A percentile compares a stretch with the other conserved stretches of the same genome.
phyloP scores from a whole-genome alignment of 768 basidiomycete genomes.

The Lanmaoa pseudosensibilis region DNA sequence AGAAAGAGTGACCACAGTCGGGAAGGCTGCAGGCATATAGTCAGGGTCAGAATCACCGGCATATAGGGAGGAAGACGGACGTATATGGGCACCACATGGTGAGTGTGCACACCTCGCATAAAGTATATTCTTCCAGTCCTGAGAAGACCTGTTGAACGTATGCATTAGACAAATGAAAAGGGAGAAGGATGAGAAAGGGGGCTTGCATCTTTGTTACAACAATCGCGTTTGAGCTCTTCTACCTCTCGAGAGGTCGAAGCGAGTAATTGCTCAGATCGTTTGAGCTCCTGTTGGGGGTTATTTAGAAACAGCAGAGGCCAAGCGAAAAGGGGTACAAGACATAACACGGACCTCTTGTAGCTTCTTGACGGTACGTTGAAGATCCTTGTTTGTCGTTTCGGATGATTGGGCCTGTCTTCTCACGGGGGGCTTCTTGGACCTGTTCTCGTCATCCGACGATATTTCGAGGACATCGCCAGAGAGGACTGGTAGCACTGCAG shows the following conservation, averaged over 20 bases:
- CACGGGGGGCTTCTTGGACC: slow-evolving; percentile 3
- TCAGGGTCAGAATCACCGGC: not conserved
- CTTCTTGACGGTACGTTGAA: slow-evolving; percentile 43
- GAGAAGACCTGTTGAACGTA: slow-evolving; percentile 36
- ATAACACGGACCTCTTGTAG: slow-evolving; percentile 42
- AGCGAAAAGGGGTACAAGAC: not conserved
- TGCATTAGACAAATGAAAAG: not conserved
- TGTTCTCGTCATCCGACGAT: slow-evolving; percentile 53
- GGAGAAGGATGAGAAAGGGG: not conserved
- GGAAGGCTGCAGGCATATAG: slow-evolving; percentile 44
- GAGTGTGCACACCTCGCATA: slow-evolving; percentile 64
- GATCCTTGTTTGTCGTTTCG: slow-evolving; percentile 11
- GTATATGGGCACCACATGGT: slow-evolving; percentile 68
- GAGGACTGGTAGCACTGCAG: slow-evolving; percentile 6
- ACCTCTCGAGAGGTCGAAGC: slow-evolving; percentile 16
- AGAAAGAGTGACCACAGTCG: slow-evolving; percentile 72
- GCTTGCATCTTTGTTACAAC: slow-evolving; percentile 9
- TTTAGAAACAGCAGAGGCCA: not conserved
- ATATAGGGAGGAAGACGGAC: slow-evolving; percentile 40
- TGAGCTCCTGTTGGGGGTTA: slow-evolving; percentile 20
- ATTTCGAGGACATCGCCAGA: slow-evolving; percentile 52
- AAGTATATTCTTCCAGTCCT: slow-evolving; percentile 52
- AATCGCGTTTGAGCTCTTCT: slow-evolving; percentile 22
- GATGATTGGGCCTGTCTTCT: slow-evolving; percentile 22
- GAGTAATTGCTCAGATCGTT: slow-evolving; percentile 5